Conservation (phyloP, 768 basidiomycete genomes). For the Pleurotus giganteus region DNA sequence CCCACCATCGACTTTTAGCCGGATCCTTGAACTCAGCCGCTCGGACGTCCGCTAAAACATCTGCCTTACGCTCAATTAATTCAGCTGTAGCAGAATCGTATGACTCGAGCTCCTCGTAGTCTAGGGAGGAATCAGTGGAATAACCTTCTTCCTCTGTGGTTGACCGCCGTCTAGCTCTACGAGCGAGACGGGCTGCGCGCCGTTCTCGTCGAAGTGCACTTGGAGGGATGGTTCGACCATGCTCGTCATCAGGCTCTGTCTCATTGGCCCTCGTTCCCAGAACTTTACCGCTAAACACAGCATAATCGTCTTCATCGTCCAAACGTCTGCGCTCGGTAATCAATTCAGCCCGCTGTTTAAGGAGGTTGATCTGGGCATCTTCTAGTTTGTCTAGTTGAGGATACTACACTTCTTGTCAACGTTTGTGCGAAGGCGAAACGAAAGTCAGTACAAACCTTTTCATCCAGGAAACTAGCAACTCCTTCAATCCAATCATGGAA, state of each 20-base stretch:
- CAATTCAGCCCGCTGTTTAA: constrained; percentile 74
- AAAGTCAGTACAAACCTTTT: constrained; percentile 56
- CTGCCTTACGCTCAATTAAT: constrained; percentile 48
- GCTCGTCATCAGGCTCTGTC: constrained; percentile 52
- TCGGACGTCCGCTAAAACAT: constrained; percentile 75
- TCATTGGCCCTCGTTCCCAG: constrained; percentile 30
- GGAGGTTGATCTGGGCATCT: constrained; percentile 66
- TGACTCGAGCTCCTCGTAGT: constrained; percentile 64
- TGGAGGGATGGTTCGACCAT: constrained; percentile 51
- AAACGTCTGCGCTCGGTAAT: constrained; percentile 60
- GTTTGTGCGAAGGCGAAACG: background rate
- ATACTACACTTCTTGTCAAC: constrained; percentile 45
- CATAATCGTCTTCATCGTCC: constrained; percentile 82
- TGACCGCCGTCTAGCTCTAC: constrained; percentile 45
- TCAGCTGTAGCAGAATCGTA: constrained; percentile 61
- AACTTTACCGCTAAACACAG: constrained; percentile 57
- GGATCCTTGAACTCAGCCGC: constrained; percentile 87
- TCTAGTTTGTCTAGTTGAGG: constrained; percentile 78
- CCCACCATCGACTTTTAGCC: constrained; percentile 28
- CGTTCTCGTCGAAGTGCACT: constrained; percentile 50
- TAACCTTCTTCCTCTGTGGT: constrained; percentile 70
- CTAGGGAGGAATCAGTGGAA: constrained; percentile 80
- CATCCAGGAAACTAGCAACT: constrained; percentile 83
- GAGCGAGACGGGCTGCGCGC: constrained; percentile 52
- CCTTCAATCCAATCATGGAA: constrained; percentile 82